phyloP scores from a whole-genome alignment of 148 eudicot genomes.

The Bassia scoparia region DNA sequence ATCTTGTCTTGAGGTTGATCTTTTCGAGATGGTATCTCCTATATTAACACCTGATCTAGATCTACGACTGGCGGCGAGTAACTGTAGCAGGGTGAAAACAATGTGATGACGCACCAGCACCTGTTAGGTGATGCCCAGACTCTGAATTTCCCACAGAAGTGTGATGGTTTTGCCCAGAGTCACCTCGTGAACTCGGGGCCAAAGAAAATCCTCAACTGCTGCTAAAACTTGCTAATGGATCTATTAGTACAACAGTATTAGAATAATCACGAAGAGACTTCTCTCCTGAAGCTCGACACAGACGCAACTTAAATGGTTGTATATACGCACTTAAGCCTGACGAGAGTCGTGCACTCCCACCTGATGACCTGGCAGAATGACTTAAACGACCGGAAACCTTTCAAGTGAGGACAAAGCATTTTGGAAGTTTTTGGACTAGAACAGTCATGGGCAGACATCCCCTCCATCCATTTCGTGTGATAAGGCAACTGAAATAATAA shows the following conservation, averaged over 20 bases:
- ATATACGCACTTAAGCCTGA: slow-evolving; percentile 84
- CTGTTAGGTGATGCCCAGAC: slow-evolving; percentile 51
- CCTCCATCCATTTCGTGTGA: slow-evolving; percentile 45
- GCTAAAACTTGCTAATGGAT: slow-evolving; percentile 96
- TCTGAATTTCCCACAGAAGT: slow-evolving; percentile 64
- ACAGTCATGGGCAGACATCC: slow-evolving; percentile 57
- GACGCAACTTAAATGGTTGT: slow-evolving; percentile 90
- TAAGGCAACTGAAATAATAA: slow-evolving; percentile 70
- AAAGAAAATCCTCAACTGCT: slow-evolving; percentile 93
- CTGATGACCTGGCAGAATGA: slow-evolving; percentile 74
- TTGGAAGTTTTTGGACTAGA: slow-evolving; percentile 92
- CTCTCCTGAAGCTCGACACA: slow-evolving; percentile 88
- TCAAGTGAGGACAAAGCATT: slow-evolving; percentile 87
- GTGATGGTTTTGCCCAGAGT: slow-evolving; percentile 69
- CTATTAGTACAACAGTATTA: slow-evolving; percentile 85
- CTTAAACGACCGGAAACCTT: slow-evolving; percentile 92
- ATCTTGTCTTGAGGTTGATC: slow-evolving; percentile 55
- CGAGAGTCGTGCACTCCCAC: slow-evolving; percentile 76
- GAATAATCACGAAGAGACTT: slow-evolving; percentile 97
- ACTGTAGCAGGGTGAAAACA: slow-evolving; percentile 56
- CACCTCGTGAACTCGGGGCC: slow-evolving; percentile 91
- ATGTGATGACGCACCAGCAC: slow-evolving; percentile 59
- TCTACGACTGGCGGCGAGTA: slow-evolving; percentile 68
- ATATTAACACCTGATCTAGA: slow-evolving; percentile 67
- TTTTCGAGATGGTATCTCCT: slow-evolving; percentile 50